A percentile compares a stretch with the other conserved stretches of the same genome.
Conservation (phyloP, 75 land plant genomes). For the Chamaecyparis obtusa region DNA sequence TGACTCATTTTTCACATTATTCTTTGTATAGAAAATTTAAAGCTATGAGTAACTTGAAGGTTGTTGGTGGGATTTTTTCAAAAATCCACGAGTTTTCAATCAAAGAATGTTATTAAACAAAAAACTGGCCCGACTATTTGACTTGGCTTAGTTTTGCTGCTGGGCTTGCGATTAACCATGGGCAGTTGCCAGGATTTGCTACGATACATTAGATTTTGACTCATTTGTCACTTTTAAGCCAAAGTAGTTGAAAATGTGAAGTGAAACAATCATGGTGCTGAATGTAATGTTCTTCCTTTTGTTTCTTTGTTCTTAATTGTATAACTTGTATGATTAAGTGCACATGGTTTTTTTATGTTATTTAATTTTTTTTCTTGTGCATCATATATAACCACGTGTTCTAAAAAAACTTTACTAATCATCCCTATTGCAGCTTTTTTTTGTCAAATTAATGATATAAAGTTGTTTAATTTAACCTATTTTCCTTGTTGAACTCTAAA, state of each 20-base stretch:
- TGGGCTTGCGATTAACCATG: too few relatives aligned
- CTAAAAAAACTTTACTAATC: not conserved
- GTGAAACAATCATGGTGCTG: not conserved
- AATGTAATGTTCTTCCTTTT: not conserved
- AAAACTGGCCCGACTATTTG: too few relatives aligned
- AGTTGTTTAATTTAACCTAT: not conserved
- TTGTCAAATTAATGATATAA: not conserved
- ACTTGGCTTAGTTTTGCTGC: too few relatives aligned
- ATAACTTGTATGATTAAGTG: not conserved
- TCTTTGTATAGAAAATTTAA: not conserved
- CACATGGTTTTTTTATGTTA: not conserved
- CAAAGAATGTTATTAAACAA: too few relatives aligned
- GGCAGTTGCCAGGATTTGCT: too few relatives aligned
- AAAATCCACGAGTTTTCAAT: too few relatives aligned
- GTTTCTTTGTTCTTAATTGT: not conserved
- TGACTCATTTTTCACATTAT: not conserved
- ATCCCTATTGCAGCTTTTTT: not conserved
- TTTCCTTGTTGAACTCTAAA: not conserved
- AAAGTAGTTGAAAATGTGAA: not conserved
- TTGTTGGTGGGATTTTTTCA: too few relatives aligned
- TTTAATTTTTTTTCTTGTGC: not conserved
- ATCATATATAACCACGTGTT: not conserved
- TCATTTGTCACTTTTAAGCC: not conserved
- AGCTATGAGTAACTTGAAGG: not conserved
- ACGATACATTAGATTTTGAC: not conserved